Evolutionary conservation across 2,329 filamentous ascomycete species (phyloP).

Genomic region (Zalaria obscura): DNA sequence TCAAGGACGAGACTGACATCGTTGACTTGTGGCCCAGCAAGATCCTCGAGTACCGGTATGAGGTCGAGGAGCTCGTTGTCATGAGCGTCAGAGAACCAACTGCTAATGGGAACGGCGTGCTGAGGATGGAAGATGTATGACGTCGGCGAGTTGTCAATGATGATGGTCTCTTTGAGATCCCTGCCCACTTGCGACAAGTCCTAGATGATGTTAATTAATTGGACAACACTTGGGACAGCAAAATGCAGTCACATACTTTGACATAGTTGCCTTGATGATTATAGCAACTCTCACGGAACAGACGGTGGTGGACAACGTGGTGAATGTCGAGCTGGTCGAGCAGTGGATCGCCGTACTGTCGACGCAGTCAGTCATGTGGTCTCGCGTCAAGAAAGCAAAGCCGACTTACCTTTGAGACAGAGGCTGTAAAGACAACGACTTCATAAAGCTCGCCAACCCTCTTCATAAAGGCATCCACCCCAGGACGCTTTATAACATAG

Average conservation of each 20-base stretch:
- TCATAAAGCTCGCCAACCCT: slow-evolving; percentile 94
- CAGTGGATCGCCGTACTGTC: slow-evolving; percentile 88
- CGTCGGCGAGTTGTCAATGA: slow-evolving; percentile 98
- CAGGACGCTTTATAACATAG: slow-evolving; percentile 98
- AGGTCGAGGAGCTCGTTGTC: slow-evolving; percentile 96
- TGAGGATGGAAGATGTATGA: slow-evolving; percentile 99
- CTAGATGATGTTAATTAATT: slow-evolving; percentile 23
- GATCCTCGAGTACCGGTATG: slow-evolving; percentile 94
- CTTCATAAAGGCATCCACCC: slow-evolving; percentile 98
- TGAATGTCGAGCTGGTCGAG: slow-evolving; percentile 96
- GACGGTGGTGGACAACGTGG: slow-evolving; percentile 83
- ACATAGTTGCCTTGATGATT: slow-evolving; percentile 99
- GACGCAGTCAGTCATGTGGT: slow-evolving; percentile 1
- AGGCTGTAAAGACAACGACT: slow-evolving; percentile 96
- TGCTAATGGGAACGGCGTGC: slow-evolving; percentile 97
- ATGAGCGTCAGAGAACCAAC: slow-evolving; percentile 98
- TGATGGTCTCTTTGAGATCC: slow-evolving; percentile 93
- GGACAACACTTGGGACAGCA: too few relatives aligned
- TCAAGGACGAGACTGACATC: slow-evolving; percentile 97
- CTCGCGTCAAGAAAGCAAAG: neutral
- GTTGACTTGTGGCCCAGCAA: slow-evolving; percentile 74
- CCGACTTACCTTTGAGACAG: slow-evolving; percentile 72
- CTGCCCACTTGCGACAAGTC: slow-evolving; percentile 94
- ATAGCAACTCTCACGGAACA: slow-evolving; percentile 97
- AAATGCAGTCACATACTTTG: slow-evolving; percentile 40